Evolutionary conservation across 345 rosid species (phyloP).

Genomic region (Camelina neglecta): DNA sequence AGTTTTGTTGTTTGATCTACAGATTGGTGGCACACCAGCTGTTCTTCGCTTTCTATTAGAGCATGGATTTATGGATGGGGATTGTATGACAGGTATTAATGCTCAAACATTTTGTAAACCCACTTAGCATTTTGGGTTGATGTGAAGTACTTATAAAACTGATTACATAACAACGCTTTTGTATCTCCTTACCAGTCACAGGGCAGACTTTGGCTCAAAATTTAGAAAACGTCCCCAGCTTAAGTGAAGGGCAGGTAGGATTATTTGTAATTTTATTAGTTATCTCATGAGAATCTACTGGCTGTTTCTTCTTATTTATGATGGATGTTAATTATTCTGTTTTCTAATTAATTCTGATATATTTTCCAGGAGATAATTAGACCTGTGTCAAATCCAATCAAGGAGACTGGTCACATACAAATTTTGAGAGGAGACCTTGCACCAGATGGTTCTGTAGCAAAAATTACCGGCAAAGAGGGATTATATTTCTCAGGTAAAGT

Average conservation of each 20-base stretch:
- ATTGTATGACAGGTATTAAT: conserved; percentile 77
- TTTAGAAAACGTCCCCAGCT: conserved; percentile 61
- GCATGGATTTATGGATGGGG: conserved; percentile 65
- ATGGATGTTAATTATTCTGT: conserved; percentile 11
- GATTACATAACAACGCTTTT: conserved; percentile 10
- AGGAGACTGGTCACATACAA: conserved; percentile 95
- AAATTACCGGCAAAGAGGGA: conserved; percentile 99
- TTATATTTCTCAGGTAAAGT: conserved; percentile 81
- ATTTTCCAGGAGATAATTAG: conserved; percentile 71
- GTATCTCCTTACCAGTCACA: conserved; percentile 59
- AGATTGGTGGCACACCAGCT: conserved; percentile 91
- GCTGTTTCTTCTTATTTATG: conserved; percentile 22
- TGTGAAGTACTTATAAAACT: conserved; percentile 5
- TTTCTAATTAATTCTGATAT: neutral
- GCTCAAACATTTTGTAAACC: neutral
- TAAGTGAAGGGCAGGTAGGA: conserved; percentile 82
- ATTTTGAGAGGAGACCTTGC: conserved; percentile 89
- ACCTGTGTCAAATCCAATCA: conserved; percentile 82
- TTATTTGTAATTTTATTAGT: conserved; percentile 18
- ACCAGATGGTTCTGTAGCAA: conserved; percentile 98
- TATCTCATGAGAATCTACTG: neutral
- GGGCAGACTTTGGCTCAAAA: conserved; percentile 95
- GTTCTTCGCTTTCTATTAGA: conserved; percentile 74
- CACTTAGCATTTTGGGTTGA: conserved; percentile 14
- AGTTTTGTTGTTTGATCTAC: conserved; percentile 24